phyloP scores from a whole-genome alignment of 1,284 basidiomycete genomes.

The Trichosporon asahii region DNA sequence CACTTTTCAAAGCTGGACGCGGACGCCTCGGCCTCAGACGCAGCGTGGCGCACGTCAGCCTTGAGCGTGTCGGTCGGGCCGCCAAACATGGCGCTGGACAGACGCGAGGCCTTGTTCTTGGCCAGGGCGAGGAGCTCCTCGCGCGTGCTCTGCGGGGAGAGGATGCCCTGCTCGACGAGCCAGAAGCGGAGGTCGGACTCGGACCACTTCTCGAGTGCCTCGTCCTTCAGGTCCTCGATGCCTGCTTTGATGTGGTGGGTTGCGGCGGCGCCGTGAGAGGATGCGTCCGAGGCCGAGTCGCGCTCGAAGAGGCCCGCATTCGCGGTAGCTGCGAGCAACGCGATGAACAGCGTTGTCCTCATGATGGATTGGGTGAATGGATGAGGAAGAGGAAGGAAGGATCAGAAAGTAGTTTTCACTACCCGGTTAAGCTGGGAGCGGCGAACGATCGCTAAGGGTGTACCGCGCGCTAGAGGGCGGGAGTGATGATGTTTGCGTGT shows the following conservation, averaged over 20 bases:
- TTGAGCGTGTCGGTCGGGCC: constrained; percentile 52
- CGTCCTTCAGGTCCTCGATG: constrained; percentile 50
- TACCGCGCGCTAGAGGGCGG: too few species aligned
- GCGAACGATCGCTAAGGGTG: background rate
- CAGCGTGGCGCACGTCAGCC: constrained; percentile 26
- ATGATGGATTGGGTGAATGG: background rate
- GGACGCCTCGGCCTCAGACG: constrained; percentile 47
- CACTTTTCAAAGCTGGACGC: background rate
- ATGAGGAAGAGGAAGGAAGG: background rate
- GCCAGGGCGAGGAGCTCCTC: constrained; percentile 77
- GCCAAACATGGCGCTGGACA: constrained; percentile 60
- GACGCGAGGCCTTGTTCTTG: constrained; percentile 60
- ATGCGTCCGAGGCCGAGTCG: background rate
- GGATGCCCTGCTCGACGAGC: constrained; percentile 79
- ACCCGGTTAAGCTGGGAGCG: background rate
- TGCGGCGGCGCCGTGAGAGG: constrained; percentile 56
- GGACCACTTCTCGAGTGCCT: constrained; percentile 60
- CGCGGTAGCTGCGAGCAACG: constrained; percentile 5
- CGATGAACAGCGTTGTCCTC: constrained; percentile 6
- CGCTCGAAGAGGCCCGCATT: background rate
- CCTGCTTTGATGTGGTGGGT: constrained; percentile 67
- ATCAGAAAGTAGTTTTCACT: background rate
- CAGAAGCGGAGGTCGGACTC: constrained; percentile 75
- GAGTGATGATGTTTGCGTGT: background rate
- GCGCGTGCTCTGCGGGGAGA: constrained; percentile 69